Evolutionary conservation across 2,329 filamentous ascomycete genomes (phyloP).

Genomic region (Aspergillus sp.): DNA sequence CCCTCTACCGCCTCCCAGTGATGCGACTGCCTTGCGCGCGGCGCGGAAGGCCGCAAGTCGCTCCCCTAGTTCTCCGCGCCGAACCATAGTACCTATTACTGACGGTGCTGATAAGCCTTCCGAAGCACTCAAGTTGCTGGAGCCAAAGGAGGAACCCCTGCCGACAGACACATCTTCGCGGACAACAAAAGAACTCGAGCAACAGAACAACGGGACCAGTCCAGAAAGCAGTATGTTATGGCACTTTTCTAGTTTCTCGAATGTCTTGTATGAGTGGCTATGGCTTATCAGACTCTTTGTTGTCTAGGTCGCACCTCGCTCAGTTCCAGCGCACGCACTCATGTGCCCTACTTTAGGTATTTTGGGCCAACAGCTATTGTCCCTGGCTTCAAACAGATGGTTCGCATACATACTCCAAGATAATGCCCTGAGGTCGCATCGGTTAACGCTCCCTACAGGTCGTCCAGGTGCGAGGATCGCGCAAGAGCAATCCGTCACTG

Average conservation of each 20-base stretch:
- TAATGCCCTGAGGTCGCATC: neutral
- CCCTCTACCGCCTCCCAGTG: slow-evolving; percentile 21
- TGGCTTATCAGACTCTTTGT: slow-evolving; percentile 9
- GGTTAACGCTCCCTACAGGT: slow-evolving; percentile 55
- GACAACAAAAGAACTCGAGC: slow-evolving; percentile 28
- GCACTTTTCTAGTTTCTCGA: neutral
- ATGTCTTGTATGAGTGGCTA: neutral
- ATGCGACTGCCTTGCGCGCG: slow-evolving; percentile 17
- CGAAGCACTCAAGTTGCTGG: slow-evolving; percentile 16
- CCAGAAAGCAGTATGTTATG: slow-evolving; percentile 40
- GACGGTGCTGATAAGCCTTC: slow-evolving; percentile 17
- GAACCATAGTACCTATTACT: slow-evolving; percentile 8
- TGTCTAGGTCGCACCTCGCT: slow-evolving; percentile 39
- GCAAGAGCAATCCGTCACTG: slow-evolving; percentile 42
- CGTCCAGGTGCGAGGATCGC: slow-evolving; percentile 59
- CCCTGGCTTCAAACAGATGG: slow-evolving; percentile 91
- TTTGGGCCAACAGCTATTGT: slow-evolving; percentile 90
- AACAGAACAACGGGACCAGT: slow-evolving; percentile 30
- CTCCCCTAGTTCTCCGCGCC: slow-evolving; percentile 28
- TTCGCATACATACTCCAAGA: slow-evolving; percentile 37
- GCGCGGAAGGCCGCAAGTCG: slow-evolving; percentile 27
- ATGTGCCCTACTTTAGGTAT: slow-evolving; percentile 84
- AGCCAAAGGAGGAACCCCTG: slow-evolving; percentile 20
- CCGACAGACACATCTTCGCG: slow-evolving; percentile 21
- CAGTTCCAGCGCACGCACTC: slow-evolving; percentile 39